Conservation (phyloP, 2,329 filamentous ascomycete genomes). For the Neonectria coccinea region DNA sequence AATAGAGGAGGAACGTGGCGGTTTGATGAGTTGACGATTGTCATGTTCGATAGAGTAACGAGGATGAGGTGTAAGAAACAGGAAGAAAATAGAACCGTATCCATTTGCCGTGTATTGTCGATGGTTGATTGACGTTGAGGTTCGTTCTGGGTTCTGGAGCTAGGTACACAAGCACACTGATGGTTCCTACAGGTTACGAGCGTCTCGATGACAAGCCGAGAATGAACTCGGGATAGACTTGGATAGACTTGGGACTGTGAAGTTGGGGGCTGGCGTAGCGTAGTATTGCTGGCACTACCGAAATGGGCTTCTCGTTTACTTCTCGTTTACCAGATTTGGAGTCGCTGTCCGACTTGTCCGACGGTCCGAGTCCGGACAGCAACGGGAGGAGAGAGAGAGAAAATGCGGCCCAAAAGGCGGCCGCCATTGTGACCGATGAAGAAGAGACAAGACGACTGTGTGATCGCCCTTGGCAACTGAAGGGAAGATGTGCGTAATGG, state of each 20-base stretch:
- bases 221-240: background rate
- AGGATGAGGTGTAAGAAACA: conserved; percentile 27
- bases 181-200: background rate
- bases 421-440: background rate
- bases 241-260: background rate
- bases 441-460: background rate
- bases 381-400: too few relatives aligned
- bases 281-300: background rate
- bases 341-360: background rate
- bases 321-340: conserved; percentile 11
- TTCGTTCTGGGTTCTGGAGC: background rate
- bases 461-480: background rate
- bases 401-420: too few relatives aligned
- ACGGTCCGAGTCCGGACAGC: background rate
- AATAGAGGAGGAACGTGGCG: conserved; percentile 9
- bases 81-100: conserved; percentile 12
- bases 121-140: background rate
- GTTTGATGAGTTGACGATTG: conserved; percentile 33
- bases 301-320: conserved; percentile 13
- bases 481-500: background rate
- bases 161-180: background rate
- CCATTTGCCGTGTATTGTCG: background rate
- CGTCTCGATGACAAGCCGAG: background rate
- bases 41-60: conserved; percentile 37
- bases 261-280: background rate